Percentiles rank a stretch among this genome's conserved stretches.
Evolutionary conservation across 805 yeast genomes (phyloP).

Genomic region (Hanseniaspora mollemarum): DNA sequence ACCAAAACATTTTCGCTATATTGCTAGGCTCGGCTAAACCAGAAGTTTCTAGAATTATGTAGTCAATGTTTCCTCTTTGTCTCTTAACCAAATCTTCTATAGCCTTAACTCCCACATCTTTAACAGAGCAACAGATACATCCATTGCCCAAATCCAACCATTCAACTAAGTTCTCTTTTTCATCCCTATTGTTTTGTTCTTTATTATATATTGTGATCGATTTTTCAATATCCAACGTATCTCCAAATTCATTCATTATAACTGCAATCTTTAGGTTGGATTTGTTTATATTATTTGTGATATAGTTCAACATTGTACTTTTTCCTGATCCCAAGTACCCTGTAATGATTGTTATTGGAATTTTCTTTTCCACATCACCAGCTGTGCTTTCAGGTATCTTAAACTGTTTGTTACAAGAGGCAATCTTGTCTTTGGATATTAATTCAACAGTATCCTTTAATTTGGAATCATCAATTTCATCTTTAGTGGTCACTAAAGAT

Average conservation of each 20-base stretch:
- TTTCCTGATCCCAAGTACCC: constrained; percentile 95
- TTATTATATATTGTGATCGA: constrained; percentile 53
- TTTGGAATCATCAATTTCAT: constrained; percentile 23
- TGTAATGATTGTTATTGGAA: constrained; percentile 86
- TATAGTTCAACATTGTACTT: constrained; percentile 65
- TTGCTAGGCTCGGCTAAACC: constrained; percentile 98
- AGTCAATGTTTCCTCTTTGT: constrained; percentile 65
- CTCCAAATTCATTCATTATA: constrained; percentile 85
- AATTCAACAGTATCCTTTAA: constrained; percentile 21
- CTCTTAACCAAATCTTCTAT: constrained; percentile 74
- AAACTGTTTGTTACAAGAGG: constrained; percentile 25
- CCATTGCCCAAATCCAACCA: constrained; percentile 97
- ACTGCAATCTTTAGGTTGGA: constrained; percentile 75
- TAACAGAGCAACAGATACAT: constrained; percentile 90
- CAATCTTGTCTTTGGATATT: constrained; percentile 26
- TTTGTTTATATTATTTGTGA: constrained; percentile 40
- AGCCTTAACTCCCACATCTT: constrained; percentile 88
- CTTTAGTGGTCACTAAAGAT: constrained; percentile 25
- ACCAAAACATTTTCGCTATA: constrained; percentile 94
- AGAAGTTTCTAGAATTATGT: constrained; percentile 85
- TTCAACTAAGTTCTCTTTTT: constrained; percentile 56
- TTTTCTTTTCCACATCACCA: constrained; percentile 31
- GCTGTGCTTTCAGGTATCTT: neutral
- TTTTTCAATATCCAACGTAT: constrained; percentile 79
- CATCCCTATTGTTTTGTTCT: constrained; percentile 34